phyloP scores from a whole-genome alignment of 306 rosid genomes.

The Ziziphus jujuba region DNA sequence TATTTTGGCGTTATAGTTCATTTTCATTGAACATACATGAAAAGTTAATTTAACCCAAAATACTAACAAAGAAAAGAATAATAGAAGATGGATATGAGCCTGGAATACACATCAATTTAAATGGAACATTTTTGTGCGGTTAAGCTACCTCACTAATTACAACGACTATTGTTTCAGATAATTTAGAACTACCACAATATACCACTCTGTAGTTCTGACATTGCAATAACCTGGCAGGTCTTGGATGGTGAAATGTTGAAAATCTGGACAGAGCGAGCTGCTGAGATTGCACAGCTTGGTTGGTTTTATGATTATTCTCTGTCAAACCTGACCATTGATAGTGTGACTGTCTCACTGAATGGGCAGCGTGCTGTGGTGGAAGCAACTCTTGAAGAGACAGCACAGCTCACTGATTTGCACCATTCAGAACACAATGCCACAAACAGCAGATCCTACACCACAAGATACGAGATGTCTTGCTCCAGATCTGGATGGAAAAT shows the following conservation, averaged over 20 bases:
- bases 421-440: conserved; percentile 72
- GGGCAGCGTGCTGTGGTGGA: conserved; percentile 86
- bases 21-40: too few species aligned
- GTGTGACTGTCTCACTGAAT: conserved; percentile 74
- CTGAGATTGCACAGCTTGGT: conserved; percentile 78
- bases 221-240: conserved; percentile 45
- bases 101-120: too few species aligned
- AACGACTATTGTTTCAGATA: not conserved
- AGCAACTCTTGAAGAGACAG: conserved; percentile 77
- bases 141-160: not conserved
- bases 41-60: too few species aligned
- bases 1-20: too few species aligned
- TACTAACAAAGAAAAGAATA: too few species aligned
- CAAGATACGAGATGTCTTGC: conserved; percentile 77
- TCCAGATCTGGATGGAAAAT: conserved; percentile 83
- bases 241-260: conserved; percentile 96
- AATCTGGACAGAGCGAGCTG: conserved; percentile 90
- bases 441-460: conserved; percentile 75
- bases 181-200: not conserved
- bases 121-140: too few species aligned
- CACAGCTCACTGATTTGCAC: conserved; percentile 60
- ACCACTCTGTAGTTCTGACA: conserved; percentile 10
- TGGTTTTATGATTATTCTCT: conserved; percentile 80
- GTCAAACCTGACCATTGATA: conserved; percentile 71
- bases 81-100: too few species aligned